Percentiles rank a stretch among this genome's conserved stretches.
Evolutionary conservation across 2,329 filamentous ascomycete genomes (phyloP).

Genomic region (Fusarium equiseti): DNA sequence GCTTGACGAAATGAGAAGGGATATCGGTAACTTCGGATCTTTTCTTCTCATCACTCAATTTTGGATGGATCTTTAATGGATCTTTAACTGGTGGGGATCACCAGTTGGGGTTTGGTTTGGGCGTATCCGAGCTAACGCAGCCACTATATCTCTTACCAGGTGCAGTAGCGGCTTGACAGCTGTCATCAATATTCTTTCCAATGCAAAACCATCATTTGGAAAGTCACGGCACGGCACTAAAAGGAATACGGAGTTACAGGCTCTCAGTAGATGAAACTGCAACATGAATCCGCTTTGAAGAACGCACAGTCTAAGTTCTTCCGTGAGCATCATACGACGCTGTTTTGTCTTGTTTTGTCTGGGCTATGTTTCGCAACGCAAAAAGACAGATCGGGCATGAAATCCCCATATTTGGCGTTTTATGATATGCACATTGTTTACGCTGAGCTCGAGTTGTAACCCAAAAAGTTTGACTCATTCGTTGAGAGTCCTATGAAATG

Average conservation of each 20-base stretch:
- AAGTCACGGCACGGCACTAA: not conserved
- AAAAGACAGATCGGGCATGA: not conserved
- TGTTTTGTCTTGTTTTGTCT: not conserved
- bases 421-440: not conserved
- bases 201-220: not conserved
- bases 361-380: not conserved
- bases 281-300: not conserved
- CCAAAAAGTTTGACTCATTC: not conserved
- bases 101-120: slow-evolving; percentile 1
- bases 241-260: not conserved
- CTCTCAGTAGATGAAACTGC: not conserved
- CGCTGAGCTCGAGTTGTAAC: slow-evolving; percentile 1
- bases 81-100: slow-evolving; percentile 9
- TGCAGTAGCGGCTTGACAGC: not conserved
- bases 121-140: slow-evolving; percentile 19
- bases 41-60: not conserved
- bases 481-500: not conserved
- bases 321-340: slow-evolving; percentile 16
- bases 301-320: not conserved
- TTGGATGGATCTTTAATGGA: not conserved
- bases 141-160: slow-evolving; percentile 12
- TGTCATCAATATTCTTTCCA: not conserved
- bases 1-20: not conserved
- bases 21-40: slow-evolving; percentile 25
- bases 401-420: not conserved